Conservation (phyloP, 2,329 filamentous ascomycete genomes). For the Trichoderma atroviride region DNA sequence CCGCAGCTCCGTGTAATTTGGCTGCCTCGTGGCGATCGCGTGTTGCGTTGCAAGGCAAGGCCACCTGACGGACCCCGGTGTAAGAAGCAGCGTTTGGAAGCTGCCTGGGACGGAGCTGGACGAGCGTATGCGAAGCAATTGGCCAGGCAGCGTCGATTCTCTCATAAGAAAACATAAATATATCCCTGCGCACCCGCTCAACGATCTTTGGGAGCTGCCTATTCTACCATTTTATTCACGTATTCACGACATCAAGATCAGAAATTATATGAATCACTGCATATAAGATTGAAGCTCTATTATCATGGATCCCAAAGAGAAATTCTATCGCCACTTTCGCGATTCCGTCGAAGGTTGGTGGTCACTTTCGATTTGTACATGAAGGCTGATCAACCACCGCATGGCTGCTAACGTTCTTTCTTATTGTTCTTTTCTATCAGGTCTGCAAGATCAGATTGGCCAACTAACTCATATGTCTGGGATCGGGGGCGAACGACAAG, state of each 20-base stretch:
- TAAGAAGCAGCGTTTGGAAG: neutral
- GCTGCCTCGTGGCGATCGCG: conserved; percentile 8
- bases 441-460: conserved; percentile 74
- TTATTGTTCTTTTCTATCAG: conserved; percentile 46
- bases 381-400: neutral
- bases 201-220: neutral
- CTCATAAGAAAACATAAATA: neutral
- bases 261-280: neutral
- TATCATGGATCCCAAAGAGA: conserved; percentile 62
- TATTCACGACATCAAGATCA: neutral
- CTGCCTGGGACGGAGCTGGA: conserved; percentile 5
- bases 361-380: conserved; percentile 29
- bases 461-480: conserved; percentile 64
- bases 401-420: neutral
- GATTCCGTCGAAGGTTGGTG: conserved; percentile 69
- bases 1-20: conserved; percentile 1
- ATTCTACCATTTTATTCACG: neutral
- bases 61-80: conserved; percentile 11
- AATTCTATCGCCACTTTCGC: conserved; percentile 84
- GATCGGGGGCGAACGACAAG: conserved; percentile 72
- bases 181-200: neutral
- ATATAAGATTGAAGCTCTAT: neutral
- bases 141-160: conserved; percentile 3
- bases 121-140: neutral
- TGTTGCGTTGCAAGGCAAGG: conserved; percentile 10